Base-by-base conservation (phyloP, 2,329 filamentous ascomycete genomes). In the Colletotrichum cordylinicola region DNA sequence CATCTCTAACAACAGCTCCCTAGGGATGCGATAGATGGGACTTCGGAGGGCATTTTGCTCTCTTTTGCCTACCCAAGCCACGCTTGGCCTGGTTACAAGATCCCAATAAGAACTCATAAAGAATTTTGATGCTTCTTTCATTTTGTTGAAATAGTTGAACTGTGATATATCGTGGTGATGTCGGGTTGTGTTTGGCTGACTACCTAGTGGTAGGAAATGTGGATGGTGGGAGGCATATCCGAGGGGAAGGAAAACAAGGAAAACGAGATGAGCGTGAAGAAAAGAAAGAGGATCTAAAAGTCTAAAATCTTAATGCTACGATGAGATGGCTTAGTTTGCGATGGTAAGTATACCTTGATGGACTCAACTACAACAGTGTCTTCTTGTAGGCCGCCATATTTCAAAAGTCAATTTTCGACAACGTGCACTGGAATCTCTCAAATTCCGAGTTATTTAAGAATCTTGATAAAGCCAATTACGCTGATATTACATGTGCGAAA, bases 361-460 rank as follows among this genome's bases (percentile, higher is more conserved):
- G 39, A 48, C 39, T 21, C 0, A 21, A 3, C 39, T 18, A 1
- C 9, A n/a, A 21, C 3, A n/a, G 8, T 48, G 0, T 21, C 39
- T 12, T 48, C 10, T 8, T 21, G 3, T n/a, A n/a, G n/a, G n/a
- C n/a, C n/a, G n/a, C n/a, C n/a, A n/a, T n/a, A n/a, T n/a, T n/a
- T 21, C 10, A 21, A 48, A 48, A 48, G 10, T 13, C 3, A 48
- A 7, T 13, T 21, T 0, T 4, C 10, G 6, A 0, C 39, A n/a
- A n/a, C 6, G 18, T 48, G 9, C 2, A n/a, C 18, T n/a, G 43
- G 0, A 12, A 48, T 21, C 1, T 48, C 43, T n/a, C 9, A 13
- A 6, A 0, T 3, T 2, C 18, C 18, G 1, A 21, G 12, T 48
- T 7, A 10, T 4, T 48, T 48, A 5, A 18, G 3, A 18, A 39